Conservation (phyloP, 2,329 filamentous ascomycete genomes). For the Hirsutella minnesotensis region DNA sequence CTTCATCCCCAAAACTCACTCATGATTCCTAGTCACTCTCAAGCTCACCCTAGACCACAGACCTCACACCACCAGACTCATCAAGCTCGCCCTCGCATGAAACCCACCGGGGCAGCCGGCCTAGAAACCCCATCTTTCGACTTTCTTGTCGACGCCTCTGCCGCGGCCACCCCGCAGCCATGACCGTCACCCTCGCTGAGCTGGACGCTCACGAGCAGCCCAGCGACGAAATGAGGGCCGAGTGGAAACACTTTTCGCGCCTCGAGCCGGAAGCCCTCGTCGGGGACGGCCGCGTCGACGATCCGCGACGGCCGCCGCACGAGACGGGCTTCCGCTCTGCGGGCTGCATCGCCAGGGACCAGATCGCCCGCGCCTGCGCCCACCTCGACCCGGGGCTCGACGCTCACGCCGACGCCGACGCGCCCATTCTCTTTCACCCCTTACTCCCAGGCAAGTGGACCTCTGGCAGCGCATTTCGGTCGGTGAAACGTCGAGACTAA, state of each 20-base stretch:
- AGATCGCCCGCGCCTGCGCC: conserved; percentile 30
- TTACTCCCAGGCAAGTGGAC: conserved; percentile 52
- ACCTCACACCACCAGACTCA: too few relatives aligned
- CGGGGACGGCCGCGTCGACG: conserved; percentile 43
- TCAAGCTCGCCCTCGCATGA: too few relatives aligned
- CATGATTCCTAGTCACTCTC: too few relatives aligned
- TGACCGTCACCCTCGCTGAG: conserved; percentile 20
- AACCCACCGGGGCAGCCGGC: too few relatives aligned
- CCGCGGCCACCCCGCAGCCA: conserved; percentile 4
- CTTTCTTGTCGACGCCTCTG: neutral
- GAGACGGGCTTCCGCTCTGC: conserved; percentile 33
- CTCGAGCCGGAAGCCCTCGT: conserved; percentile 40
- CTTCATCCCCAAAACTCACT: too few relatives aligned
- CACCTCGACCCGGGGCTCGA: conserved; percentile 23
- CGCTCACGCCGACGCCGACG: conserved; percentile 23
- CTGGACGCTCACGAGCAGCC: conserved; percentile 72
- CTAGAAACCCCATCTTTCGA: neutral
- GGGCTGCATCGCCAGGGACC: conserved; percentile 28
- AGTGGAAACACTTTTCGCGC: conserved; percentile 67
- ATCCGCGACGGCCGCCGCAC: conserved; percentile 28
- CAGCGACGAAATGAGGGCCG: conserved; percentile 53
- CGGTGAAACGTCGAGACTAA: neutral
- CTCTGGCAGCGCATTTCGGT: neutral
- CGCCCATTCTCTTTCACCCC: conserved; percentile 49
- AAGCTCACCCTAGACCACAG: too few relatives aligned